phyloP scores from a whole-genome alignment of 2,329 filamentous ascomycete species.

The Arthrobotrys sinensis region DNA sequence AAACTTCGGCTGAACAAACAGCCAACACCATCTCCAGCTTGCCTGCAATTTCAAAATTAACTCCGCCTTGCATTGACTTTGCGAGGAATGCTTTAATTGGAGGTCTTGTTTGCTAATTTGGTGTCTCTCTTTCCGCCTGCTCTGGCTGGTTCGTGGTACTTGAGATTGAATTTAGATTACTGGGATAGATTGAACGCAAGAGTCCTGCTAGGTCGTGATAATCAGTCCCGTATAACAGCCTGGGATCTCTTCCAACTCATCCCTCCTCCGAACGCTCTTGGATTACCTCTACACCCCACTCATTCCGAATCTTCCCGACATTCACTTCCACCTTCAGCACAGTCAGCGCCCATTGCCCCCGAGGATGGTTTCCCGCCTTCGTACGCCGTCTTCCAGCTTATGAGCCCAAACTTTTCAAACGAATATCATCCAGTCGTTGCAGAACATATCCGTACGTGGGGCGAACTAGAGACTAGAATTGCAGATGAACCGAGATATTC shows the following conservation, averaged over 20 bases:
- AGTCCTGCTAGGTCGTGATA: constrained; percentile 50
- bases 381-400: constrained; percentile 48
- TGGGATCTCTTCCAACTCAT: constrained; percentile 58
- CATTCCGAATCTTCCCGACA: constrained; percentile 46
- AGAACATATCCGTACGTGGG: constrained; percentile 55
- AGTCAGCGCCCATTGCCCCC: constrained; percentile 30
- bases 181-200: constrained; percentile 57
- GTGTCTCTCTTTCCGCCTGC: constrained; percentile 27
- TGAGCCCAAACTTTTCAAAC: constrained; percentile 54
- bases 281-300: constrained; percentile 19
- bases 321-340: constrained; percentile 43
- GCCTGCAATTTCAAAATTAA: background rate
- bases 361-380: constrained; percentile 56
- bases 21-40: constrained; percentile 1
- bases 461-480: constrained; percentile 45
- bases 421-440: constrained; percentile 56
- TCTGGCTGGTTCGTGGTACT: constrained; percentile 8
- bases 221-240: constrained; percentile 55
- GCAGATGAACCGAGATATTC: constrained; percentile 51
- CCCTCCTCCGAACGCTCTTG: constrained; percentile 22
- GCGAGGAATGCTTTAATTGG: constrained; percentile 4
- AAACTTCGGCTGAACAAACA: constrained; percentile 24
- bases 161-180: constrained; percentile 43
- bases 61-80: constrained; percentile 7
- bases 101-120: constrained; percentile 31